Evolutionary conservation across 345 rosid genomes (phyloP).

Genomic region (Heritiera littoralis): DNA sequence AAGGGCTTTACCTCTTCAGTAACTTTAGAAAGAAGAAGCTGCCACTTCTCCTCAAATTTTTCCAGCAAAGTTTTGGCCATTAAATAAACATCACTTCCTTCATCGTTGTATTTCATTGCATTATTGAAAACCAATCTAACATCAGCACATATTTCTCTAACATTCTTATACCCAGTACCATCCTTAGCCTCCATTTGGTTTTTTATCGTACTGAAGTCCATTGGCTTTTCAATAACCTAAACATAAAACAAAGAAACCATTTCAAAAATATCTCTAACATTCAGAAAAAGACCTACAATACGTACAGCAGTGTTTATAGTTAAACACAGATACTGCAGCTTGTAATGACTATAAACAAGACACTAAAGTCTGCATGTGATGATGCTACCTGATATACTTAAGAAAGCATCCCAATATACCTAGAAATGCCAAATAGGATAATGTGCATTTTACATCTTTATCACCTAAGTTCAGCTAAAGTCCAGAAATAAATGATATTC

Average conservation of each 20-base stretch:
- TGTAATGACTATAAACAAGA: conserved; percentile 1
- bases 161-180: conserved; percentile 77
- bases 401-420: not conserved
- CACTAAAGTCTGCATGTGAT: not conserved
- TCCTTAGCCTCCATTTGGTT: conserved; percentile 87
- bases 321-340: not conserved
- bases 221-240: conserved; percentile 87
- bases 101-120: conserved; percentile 93
- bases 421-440: not conserved
- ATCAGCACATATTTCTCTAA: conserved; percentile 75
- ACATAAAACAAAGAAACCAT: conserved; percentile 15
- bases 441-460: not conserved
- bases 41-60: conserved; percentile 92
- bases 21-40: not conserved
- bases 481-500: not conserved
- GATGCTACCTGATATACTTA: conserved; percentile 2
- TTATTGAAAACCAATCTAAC: conserved; percentile 83
- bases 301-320: not conserved
- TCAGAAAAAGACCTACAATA: not conserved
- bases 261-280: not conserved
- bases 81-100: conserved; percentile 61
- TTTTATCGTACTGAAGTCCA: conserved; percentile 88
- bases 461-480: not conserved
- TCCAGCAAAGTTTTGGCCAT: conserved; percentile 85
- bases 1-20: conserved; percentile 27